A percentile compares a stretch with the other conserved stretches of the same genome.
These are phyloP conservation scores for Cryptococcus sp. DNA, from an alignment of 1,284 basidiomycete genomes.

Conservation along the genomic window DNA sequence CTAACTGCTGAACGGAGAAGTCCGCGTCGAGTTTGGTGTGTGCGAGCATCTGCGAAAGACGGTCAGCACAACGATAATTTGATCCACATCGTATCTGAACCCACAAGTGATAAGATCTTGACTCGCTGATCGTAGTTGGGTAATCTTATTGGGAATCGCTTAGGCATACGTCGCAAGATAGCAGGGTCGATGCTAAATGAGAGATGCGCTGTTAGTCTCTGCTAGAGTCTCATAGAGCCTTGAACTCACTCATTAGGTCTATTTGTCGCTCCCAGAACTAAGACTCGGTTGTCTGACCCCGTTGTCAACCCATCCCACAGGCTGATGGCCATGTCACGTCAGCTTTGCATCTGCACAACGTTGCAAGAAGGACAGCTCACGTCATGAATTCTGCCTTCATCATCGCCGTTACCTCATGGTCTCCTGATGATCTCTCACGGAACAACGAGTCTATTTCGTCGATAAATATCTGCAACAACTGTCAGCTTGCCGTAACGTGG, in stretches of 20 bases:
- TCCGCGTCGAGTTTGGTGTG: slow-evolving; percentile 68
- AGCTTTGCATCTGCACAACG: background rate
- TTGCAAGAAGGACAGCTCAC: slow-evolving; percentile 57
- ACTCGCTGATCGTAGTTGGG: slow-evolving; percentile 79
- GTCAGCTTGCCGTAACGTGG: background rate
- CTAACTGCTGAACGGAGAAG: slow-evolving; percentile 70
- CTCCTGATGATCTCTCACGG: slow-evolving; percentile 77
- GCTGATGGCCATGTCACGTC: slow-evolving; percentile 52
- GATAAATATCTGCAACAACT: slow-evolving; percentile 63
- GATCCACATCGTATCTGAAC: slow-evolving; percentile 32
- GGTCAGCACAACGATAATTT: background rate
- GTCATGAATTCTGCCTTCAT: slow-evolving; percentile 99
- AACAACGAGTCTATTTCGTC: slow-evolving; percentile 88
- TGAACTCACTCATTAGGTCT: slow-evolving; percentile 62
- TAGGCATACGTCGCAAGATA: slow-evolving; percentile 94
- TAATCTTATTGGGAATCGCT: slow-evolving; percentile 87
- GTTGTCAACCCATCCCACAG: slow-evolving; percentile 97
- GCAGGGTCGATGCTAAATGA: slow-evolving; percentile 86
- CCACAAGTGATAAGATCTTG: slow-evolving; percentile 84
- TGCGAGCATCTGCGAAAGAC: slow-evolving; percentile 69
- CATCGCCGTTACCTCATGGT: slow-evolving; percentile 98
- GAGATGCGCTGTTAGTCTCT: background rate
- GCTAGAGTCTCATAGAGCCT: too few species aligned
- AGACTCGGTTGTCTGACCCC: slow-evolving; percentile 67
- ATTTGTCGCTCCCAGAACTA: slow-evolving; percentile 96